phyloP scores from a whole-genome alignment of 2,329 filamentous ascomycete genomes.

The Neofusicoccum ribis region DNA sequence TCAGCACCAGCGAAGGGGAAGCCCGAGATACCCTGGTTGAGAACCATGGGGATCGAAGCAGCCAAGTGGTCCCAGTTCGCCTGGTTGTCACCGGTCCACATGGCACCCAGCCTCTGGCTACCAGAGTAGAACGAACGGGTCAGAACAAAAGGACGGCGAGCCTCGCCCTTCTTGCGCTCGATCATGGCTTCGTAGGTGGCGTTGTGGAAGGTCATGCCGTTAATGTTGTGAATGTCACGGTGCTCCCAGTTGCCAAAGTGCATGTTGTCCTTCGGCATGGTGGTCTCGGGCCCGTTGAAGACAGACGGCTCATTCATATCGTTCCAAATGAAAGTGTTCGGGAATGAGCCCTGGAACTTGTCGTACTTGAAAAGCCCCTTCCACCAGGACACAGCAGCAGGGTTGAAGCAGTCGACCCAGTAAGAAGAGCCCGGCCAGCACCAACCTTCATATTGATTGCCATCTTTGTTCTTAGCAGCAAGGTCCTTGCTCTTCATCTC shows the following conservation, averaged over 20 bases:
- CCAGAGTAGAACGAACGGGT: slow-evolving; percentile 92
- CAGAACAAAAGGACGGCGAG: slow-evolving; percentile 84
- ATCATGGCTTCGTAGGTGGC: slow-evolving; percentile 85
- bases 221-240: slow-evolving; percentile 92
- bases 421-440: slow-evolving; percentile 97
- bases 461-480: slow-evolving; percentile 86
- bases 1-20: slow-evolving; percentile 95
- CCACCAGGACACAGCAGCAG: slow-evolving; percentile 92
- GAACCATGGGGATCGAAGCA: slow-evolving; percentile 87
- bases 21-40: slow-evolving; percentile 88
- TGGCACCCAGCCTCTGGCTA: slow-evolving; percentile 84
- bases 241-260: slow-evolving; percentile 94
- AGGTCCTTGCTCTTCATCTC: slow-evolving; percentile 82
- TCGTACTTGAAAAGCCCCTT: slow-evolving; percentile 82
- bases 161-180: slow-evolving; percentile 81
- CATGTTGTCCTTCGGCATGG: slow-evolving; percentile 98
- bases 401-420: slow-evolving; percentile 96
- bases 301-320: slow-evolving; percentile 99
- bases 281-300: slow-evolving; percentile 97
- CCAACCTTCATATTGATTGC: slow-evolving; percentile 89
- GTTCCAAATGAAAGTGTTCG: slow-evolving; percentile 96
- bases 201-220: slow-evolving; percentile 93
- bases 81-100: slow-evolving; percentile 99
- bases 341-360: slow-evolving; percentile 78
- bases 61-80: slow-evolving; percentile 88